Conservation (phyloP, 2,329 filamentous ascomycete genomes). For the Aspergillus costaricaensis region DNA sequence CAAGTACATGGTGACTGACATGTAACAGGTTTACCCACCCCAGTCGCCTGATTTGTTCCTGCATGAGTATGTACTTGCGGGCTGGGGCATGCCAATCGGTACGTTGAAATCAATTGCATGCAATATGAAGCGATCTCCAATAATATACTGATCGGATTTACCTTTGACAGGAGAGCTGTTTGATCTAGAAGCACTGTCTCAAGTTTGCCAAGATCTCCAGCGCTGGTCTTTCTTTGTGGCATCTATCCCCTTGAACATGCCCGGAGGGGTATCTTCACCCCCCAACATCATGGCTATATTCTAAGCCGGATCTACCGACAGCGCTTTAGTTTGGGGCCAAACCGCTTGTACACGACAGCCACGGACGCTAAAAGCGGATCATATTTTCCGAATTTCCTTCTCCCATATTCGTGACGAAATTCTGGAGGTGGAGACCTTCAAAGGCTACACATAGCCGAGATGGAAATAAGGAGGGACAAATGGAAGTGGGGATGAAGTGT, state of each 20-base stretch:
- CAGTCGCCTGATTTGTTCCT: conserved; percentile 40
- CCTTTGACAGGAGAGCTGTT: conserved; percentile 46
- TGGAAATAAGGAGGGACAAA: no score
- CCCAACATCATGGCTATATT: conserved; percentile 51
- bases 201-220: conserved; percentile 37
- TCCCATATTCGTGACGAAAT: background rate
- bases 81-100: conserved; percentile 55
- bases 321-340: background rate
- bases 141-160: background rate
- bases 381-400: background rate
- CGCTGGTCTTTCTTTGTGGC: conserved; percentile 55
- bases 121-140: background rate
- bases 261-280: conserved; percentile 50
- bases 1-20: conserved; percentile 6
- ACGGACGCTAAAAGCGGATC: background rate
- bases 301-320: conserved; percentile 22
- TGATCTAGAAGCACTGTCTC: conserved; percentile 47
- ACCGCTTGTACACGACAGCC: background rate
- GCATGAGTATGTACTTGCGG: conserved; percentile 53
- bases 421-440: no score
- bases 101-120: conserved; percentile 25
- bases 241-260: conserved; percentile 53
- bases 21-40: conserved; percentile 45
- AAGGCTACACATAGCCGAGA: no score
- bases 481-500: no score